phyloP scores from a whole-genome alignment of 2,329 filamentous ascomycete species.

The Coniochaeta sp. region DNA sequence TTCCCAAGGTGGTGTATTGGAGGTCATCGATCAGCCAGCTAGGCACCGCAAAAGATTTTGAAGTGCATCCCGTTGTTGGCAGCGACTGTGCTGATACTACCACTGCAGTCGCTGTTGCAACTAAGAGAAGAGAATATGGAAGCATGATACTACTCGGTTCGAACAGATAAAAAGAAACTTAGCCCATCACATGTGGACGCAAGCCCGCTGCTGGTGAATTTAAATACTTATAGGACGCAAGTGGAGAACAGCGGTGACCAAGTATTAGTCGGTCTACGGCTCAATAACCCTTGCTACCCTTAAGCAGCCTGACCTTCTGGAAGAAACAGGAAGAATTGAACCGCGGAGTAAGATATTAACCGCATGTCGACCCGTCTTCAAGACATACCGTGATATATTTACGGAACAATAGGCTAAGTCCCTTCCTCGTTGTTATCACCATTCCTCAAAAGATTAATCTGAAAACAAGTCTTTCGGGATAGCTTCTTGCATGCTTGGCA shows the following conservation, averaged over 20 bases:
- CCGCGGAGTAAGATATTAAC: background rate
- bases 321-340: background rate
- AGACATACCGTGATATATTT: background rate
- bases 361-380: background rate
- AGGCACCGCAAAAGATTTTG: slow-evolving; percentile 14
- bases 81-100: slow-evolving; percentile 5
- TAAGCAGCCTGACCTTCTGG: background rate
- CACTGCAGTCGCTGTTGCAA: slow-evolving; percentile 1
- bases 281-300: background rate
- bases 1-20: background rate
- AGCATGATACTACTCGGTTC: background rate
- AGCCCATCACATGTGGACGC: background rate
- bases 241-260: background rate
- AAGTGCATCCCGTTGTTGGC: slow-evolving; percentile 10
- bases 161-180: background rate
- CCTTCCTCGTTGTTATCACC: background rate
- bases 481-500: background rate
- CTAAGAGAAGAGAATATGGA: background rate
- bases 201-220: background rate
- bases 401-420: background rate
- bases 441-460: background rate
- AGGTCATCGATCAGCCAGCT: slow-evolving; percentile 17
- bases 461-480: background rate
- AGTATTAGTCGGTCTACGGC: no score
- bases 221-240: background rate